phyloP scores from a whole-genome alignment of 139 green algal species.

The Ulvella scutata region DNA sequence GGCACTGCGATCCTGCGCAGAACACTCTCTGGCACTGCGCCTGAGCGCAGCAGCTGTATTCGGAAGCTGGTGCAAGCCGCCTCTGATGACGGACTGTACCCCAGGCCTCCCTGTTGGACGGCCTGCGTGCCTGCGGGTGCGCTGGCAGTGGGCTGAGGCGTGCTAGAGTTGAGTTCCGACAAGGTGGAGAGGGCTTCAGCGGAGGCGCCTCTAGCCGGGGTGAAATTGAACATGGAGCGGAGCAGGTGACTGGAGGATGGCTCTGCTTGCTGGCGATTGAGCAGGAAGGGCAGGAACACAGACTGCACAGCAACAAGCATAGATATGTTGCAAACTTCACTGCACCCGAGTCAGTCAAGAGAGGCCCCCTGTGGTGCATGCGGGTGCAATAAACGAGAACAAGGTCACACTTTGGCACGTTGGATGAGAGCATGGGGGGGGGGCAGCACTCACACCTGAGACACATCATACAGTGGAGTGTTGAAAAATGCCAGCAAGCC shows the following conservation, averaged over 20 bases:
- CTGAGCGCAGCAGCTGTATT: constrained; percentile 28
- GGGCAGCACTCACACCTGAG: constrained; percentile 12
- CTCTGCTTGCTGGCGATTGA: constrained; percentile 35
- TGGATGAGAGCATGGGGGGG: neutral
- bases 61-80: constrained; percentile 34
- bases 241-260: constrained; percentile 4
- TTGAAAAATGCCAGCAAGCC: constrained; percentile 58
- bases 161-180: neutral
- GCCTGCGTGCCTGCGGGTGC: neutral
- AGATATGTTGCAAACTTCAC: neutral
- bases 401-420: neutral
- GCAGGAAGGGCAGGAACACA: constrained; percentile 48
- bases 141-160: neutral
- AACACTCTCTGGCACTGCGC: constrained; percentile 16
- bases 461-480: constrained; percentile 33
- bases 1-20: constrained; percentile 15
- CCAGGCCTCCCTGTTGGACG: neutral
- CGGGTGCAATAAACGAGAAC: neutral
- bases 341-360: constrained; percentile 1
- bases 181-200: neutral
- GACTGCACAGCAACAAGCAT: constrained; percentile 15
- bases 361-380: neutral
- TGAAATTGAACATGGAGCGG: constrained; percentile 18
- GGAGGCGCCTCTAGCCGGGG: neutral
- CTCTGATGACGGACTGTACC: neutral